Evolutionary conservation across 2,329 filamentous ascomycete genomes (phyloP), one percentile per base, ranked within the genome.

Genomic region (Phyllosticta paracitricarpa): DNA sequence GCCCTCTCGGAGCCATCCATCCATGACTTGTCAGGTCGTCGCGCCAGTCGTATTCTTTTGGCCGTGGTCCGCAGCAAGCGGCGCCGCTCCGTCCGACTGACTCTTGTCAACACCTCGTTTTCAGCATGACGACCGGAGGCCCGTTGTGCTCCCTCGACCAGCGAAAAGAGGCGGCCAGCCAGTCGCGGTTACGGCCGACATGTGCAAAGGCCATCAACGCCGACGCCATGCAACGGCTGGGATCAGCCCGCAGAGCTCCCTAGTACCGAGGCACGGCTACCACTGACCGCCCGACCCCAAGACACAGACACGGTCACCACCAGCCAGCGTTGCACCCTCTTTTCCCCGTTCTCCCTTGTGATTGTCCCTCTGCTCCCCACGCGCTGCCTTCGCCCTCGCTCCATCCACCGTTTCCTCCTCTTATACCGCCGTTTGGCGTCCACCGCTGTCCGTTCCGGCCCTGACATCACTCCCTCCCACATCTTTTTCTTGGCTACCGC

Each of bases 381-480:
- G 33, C 33, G 33, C 33, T n/a, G 40, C 40, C 40, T 17, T n/a
- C 17, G 7, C 14, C 40, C 40, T 6, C 12, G 40, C 40, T 6
- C 2, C 6, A 17, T 48, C 17, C 6, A n/a, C 40, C 17, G 14
- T n/a, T 7, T n/a, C 40, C n/a, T n/a, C 1, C 40, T 48, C 17
- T 48, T 48, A 48, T n/a, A 48, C 2, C 40, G 28, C 28, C 28
- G 28, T 6, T 8, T n/a, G 40, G 12, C 40, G 14, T 5, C 35
- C 14, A 19, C 17, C 40, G 12, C 40, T n/a, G 12, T n/a, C 2
- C 17, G n/a, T 28, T 25, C 25, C 53, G 26, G 25, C 54, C 58
- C 40, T 61, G 58, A 61, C 58, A 61, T 61, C 58, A 61, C 53
- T 52, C 30, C 33, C 51, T 56, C 58, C 35, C 51, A 22, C 24